Conservation (phyloP, 805 yeast species). For the Clavispora vitiphila region DNA sequence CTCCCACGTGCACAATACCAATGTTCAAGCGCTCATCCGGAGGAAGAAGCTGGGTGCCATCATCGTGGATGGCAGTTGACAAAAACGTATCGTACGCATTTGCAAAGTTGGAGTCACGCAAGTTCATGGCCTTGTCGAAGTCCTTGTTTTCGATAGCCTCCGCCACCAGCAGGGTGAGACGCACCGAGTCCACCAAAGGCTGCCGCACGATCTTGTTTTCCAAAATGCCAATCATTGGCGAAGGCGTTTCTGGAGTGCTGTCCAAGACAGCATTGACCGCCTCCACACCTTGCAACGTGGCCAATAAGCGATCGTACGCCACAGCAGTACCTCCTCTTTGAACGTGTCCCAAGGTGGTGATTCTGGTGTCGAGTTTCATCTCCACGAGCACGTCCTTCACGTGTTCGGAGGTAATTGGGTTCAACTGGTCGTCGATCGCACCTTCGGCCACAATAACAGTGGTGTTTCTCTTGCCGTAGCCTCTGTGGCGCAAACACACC, state of each 20-base stretch:
- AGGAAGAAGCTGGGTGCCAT: constrained; percentile 48
- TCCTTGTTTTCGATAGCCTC: constrained; percentile 73
- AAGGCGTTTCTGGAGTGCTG: constrained; percentile 83
- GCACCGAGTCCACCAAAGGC: constrained; percentile 87
- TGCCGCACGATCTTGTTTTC: constrained; percentile 84
- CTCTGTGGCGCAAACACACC: constrained; percentile 74
- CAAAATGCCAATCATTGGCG: constrained; percentile 87
- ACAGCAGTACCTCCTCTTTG: constrained; percentile 99
- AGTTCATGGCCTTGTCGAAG: constrained; percentile 79
- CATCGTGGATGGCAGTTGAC: constrained; percentile 60
- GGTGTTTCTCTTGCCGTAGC: constrained; percentile 86
- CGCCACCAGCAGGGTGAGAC: constrained; percentile 84
- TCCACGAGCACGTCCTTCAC: constrained; percentile 81
- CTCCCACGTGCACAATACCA: constrained; percentile 74
- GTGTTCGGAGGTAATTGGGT: constrained; percentile 73
- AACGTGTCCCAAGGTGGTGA: constrained; percentile 94
- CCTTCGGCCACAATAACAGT: constrained; percentile 98
- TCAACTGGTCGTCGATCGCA: constrained; percentile 77
- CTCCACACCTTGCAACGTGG: constrained; percentile 96
- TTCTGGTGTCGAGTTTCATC: constrained; percentile 88
- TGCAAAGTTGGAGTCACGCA: constrained; percentile 83
- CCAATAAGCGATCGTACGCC: constrained; percentile 85
- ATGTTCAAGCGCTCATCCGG: constrained; percentile 52
- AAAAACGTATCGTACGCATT: constrained; percentile 50
- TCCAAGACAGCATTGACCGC: constrained; percentile 92